A percentile compares a stretch with the other conserved stretches of the same genome.
Conservation (phyloP, 148 eudicot genomes). For the Chenopodium berlandieri region DNA sequence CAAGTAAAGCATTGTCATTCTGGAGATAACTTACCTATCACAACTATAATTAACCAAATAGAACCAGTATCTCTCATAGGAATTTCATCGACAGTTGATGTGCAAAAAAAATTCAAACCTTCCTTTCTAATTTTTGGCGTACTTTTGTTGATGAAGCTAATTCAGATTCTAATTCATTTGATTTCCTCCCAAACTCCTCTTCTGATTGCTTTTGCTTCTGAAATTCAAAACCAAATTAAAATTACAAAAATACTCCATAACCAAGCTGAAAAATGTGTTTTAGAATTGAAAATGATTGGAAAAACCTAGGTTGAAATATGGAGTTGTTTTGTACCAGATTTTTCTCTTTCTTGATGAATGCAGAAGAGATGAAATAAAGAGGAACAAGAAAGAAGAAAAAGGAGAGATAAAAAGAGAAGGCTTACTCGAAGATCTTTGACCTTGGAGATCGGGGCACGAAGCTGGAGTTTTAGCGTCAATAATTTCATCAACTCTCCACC, state of each 20-base stretch:
- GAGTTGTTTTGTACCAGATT: too few relatives aligned
- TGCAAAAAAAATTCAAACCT: constrained; percentile 32
- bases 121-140: constrained; percentile 40
- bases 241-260: not conserved
- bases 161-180: constrained; percentile 42
- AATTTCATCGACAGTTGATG: constrained; percentile 22
- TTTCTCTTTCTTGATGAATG: too few relatives aligned
- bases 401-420: too few relatives aligned
- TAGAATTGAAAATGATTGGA: not conserved
- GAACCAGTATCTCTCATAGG: constrained; percentile 15
- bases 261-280: not conserved
- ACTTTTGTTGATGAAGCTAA: constrained; percentile 37
- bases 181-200: constrained; percentile 38
- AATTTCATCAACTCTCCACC: too few relatives aligned
- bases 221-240: not conserved
- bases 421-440: too few relatives aligned
- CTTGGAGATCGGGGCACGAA: too few relatives aligned
- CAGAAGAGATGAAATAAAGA: too few relatives aligned
- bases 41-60: not conserved
- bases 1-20: constrained; percentile 53
- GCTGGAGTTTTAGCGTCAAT: too few relatives aligned
- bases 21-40: constrained; percentile 51
- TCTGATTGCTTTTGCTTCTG: constrained; percentile 48
- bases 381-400: too few relatives aligned
- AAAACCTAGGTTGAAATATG: too few relatives aligned